These are phyloP conservation scores for Daedaleopsis nitida DNA, from an alignment of 768 basidiomycete species.

Conservation along the genomic window DNA sequence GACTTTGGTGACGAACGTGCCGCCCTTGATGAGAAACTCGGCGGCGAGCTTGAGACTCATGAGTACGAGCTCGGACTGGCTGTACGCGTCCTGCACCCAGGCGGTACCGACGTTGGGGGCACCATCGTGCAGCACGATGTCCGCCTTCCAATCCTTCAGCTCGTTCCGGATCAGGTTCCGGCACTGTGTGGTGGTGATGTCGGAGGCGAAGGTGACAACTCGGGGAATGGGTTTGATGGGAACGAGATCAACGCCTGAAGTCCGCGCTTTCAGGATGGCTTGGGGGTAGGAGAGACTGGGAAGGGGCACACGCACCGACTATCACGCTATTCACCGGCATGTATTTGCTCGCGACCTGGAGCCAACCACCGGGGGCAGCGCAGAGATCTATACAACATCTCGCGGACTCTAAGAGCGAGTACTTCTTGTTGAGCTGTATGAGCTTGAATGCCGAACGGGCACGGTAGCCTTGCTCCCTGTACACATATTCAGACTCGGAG, in stretches of 20 bases:
- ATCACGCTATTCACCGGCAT: slow-evolving; percentile 94
- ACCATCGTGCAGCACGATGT: slow-evolving; percentile 97
- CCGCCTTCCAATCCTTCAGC: slow-evolving; percentile 98
- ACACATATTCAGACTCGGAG: background rate
- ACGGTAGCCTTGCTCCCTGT: slow-evolving; percentile 97
- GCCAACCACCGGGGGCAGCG: slow-evolving; percentile 98
- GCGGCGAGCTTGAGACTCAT: slow-evolving; percentile 95
- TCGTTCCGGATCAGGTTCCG: slow-evolving; percentile 83
- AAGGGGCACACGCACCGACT: slow-evolving; percentile 59
- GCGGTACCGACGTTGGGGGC: slow-evolving; percentile 99
- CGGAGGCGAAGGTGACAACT: slow-evolving; percentile 87
- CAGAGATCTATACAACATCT: slow-evolving; percentile 97
- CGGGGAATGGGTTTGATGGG: slow-evolving; percentile 95
- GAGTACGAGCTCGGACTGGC: slow-evolving; percentile 94
- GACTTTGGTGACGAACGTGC: slow-evolving; percentile 96
- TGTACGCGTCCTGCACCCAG: slow-evolving; percentile 98
- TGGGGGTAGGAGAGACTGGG: slow-evolving; percentile 1
- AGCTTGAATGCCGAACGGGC: slow-evolving; percentile 99
- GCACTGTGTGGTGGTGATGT: slow-evolving; percentile 93
- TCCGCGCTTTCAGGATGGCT: slow-evolving; percentile 15
- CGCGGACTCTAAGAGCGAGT: slow-evolving; percentile 84
- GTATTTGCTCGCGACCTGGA: slow-evolving; percentile 97
- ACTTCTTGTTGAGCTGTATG: slow-evolving; percentile 98
- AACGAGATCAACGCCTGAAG: slow-evolving; percentile 88
- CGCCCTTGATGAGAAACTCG: slow-evolving; percentile 91